phyloP scores from a whole-genome alignment of 2,329 filamentous ascomycete species.

The Fonsecaea monophora region DNA sequence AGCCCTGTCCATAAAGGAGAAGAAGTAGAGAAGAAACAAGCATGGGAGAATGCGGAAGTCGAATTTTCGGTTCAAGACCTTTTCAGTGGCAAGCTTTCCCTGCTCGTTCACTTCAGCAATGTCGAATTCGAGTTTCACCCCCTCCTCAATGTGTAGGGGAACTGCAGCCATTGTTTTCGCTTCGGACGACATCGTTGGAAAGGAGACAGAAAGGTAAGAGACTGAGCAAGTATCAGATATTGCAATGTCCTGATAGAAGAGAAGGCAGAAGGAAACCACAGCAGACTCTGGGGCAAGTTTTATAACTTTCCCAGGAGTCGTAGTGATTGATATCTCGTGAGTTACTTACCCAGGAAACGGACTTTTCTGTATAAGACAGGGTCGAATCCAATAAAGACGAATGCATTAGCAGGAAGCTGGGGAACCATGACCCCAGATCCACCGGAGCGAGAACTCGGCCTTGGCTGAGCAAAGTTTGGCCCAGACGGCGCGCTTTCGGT shows the following conservation, averaged over 20 bases:
- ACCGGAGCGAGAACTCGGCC: neutral
- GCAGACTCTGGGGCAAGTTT: neutral
- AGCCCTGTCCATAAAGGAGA: constrained; percentile 70
- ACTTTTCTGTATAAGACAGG: neutral
- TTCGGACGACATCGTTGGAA: neutral
- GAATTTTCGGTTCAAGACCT: constrained; percentile 15
- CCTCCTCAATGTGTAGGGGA: neutral
- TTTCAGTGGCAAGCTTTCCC: constrained; percentile 2
- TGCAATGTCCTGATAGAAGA: neutral
- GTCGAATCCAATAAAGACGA: neutral
- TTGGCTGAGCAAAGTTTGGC: neutral
- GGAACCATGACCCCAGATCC: neutral
- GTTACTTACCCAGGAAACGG: neutral
- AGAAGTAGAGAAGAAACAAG: constrained; percentile 69
- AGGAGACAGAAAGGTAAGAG: neutral
- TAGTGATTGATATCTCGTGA: neutral
- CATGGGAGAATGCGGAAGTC: constrained; percentile 59
- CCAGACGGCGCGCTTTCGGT: too few species aligned
- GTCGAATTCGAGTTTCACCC: neutral
- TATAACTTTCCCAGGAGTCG: neutral
- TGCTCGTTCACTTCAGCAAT: neutral
- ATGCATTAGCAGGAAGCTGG: neutral
- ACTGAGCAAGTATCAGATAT: neutral
- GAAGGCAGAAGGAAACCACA: neutral
- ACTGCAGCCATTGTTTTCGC: neutral